These are phyloP conservation scores for Hura crepitans DNA, from an alignment of 441 rosid species.

Conservation along the genomic window DNA sequence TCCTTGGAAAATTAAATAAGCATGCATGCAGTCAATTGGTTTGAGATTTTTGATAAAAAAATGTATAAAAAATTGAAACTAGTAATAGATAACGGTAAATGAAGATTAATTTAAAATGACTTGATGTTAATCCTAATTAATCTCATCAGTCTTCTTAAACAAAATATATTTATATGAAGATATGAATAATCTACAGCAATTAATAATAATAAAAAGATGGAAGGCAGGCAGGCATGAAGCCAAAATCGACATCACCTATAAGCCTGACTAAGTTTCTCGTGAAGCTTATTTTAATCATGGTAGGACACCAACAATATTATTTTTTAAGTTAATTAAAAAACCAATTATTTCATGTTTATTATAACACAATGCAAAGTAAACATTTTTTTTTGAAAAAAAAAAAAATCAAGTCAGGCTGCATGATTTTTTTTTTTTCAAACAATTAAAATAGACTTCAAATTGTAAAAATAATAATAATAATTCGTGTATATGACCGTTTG, in stretches of 20 bases:
- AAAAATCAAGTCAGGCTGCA: conserved; percentile 3
- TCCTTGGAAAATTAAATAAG: not conserved
- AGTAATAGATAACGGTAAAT: conserved; percentile 23
- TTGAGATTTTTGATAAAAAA: conserved; percentile 1
- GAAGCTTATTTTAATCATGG: not conserved
- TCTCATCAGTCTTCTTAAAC: conserved; percentile 28
- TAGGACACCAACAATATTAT: conserved; percentile 2
- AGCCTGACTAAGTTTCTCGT: not conserved
- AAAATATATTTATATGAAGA: not conserved
- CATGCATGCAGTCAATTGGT: not conserved
- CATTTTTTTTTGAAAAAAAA: not conserved
- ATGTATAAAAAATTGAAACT: conserved; percentile 11
- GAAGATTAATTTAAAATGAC: conserved; percentile 20
- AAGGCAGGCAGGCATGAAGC: conserved; percentile 17
- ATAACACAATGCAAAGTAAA: not conserved
- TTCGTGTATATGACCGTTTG: no score
- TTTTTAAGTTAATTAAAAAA: no score
- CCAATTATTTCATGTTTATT: no score
- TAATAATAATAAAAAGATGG: not conserved
- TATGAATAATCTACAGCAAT: not conserved
- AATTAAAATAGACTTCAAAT: no score
- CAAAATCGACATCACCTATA: not conserved
- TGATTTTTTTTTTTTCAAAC: no score
- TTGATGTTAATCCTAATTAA: conserved; percentile 35
- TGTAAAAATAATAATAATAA: no score